Percentiles rank a stretch among this genome's conserved stretches.
phyloP scores from a whole-genome alignment of 108 stramenopile genomes.

The Chaetoceros muelleri region DNA sequence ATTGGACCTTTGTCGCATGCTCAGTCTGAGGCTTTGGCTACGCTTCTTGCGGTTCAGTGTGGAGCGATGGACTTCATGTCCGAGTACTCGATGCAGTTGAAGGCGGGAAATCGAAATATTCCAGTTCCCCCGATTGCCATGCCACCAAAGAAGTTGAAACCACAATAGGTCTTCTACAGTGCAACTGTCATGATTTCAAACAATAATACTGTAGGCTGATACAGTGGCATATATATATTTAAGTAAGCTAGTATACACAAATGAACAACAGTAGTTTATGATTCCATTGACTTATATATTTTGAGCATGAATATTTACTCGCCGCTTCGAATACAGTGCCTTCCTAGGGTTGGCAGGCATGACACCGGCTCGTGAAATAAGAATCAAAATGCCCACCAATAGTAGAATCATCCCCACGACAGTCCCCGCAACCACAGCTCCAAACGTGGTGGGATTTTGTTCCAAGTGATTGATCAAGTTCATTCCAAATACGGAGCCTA shows the following conservation, averaged over 20 bases:
- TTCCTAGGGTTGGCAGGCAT: not conserved
- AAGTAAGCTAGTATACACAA: too few relatives aligned
- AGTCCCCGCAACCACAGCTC: conserved; percentile 23
- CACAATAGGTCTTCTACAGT: too few relatives aligned
- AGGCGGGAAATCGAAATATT: conserved; percentile 36
- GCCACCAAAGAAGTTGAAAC: conserved; percentile 58
- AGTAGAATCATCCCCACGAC: conserved; percentile 9
- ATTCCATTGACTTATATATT: too few relatives aligned
- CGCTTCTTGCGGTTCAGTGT: conserved; percentile 68
- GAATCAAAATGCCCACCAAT: conserved; percentile 10
- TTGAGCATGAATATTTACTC: too few relatives aligned
- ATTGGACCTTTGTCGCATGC: conserved; percentile 73
- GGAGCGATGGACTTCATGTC: conserved; percentile 78
- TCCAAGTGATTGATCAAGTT: conserved; percentile 61
- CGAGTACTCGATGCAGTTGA: conserved; percentile 52
- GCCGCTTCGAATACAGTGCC: not conserved
- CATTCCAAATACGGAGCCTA: conserved; percentile 79
- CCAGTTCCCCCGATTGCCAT: conserved; percentile 73
- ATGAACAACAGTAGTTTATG: too few relatives aligned
- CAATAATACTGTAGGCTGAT: too few relatives aligned
- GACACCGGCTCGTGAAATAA: not conserved
- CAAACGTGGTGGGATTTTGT: conserved; percentile 31
- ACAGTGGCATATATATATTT: too few relatives aligned
- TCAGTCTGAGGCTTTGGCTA: conserved; percentile 70
- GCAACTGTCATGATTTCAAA: too few relatives aligned